Percentiles rank a stretch among this genome's conserved stretches.
These are phyloP conservation scores for Hanseniaspora vineae DNA, from an alignment of 805 yeast genomes.

Conservation along the genomic window DNA sequence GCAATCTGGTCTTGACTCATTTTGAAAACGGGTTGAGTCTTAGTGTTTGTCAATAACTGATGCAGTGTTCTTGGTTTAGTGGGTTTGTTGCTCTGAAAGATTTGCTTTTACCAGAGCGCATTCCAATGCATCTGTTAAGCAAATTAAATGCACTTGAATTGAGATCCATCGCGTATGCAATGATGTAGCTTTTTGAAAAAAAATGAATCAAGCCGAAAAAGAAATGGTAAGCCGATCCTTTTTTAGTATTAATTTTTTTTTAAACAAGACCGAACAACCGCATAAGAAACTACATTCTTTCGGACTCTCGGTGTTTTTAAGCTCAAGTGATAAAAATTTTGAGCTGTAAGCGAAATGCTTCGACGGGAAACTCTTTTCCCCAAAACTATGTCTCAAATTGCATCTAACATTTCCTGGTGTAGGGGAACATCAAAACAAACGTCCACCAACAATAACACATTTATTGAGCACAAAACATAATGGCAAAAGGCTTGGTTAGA, in stretches of 20 bases:
- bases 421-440: neutral
- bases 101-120: neutral
- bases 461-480: neutral
- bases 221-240: neutral
- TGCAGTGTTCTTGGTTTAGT: too few relatives aligned
- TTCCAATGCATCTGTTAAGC: too few relatives aligned
- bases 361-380: too few relatives aligned
- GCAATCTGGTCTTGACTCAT: slow-evolving; percentile 23
- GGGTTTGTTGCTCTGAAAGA: neutral
- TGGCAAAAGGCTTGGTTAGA: slow-evolving; percentile 18
- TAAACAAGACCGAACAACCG: too few relatives aligned
- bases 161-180: neutral
- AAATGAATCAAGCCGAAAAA: neutral
- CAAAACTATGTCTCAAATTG: too few relatives aligned
- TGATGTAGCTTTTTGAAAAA: neutral
- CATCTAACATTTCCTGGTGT: too few relatives aligned
- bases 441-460: neutral
- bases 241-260: neutral
- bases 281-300: too few relatives aligned
- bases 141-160: neutral
- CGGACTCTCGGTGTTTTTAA: too few relatives aligned
- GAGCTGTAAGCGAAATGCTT: neutral
- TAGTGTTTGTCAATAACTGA: neutral
- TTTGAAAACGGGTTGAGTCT: neutral
- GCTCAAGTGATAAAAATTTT: neutral